Conservation (phyloP, 805 yeast species). For the Sugiyamaella qingdaonensis region DNA sequence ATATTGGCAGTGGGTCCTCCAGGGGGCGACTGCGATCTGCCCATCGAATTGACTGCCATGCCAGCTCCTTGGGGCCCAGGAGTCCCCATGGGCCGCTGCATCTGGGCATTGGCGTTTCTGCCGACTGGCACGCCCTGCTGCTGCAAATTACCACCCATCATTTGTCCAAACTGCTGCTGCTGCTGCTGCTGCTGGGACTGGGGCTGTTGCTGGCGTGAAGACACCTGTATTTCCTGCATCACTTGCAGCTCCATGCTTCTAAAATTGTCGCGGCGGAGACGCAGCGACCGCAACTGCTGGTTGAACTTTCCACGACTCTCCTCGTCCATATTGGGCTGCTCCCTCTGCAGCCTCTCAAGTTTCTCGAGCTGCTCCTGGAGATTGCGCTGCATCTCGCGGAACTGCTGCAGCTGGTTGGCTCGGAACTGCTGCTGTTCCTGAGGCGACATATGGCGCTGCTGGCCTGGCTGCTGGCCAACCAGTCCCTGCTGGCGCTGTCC, state of each 20-base stretch:
- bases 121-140: neutral
- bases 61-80: conserved; percentile 1
- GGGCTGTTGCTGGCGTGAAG: conserved; percentile 15
- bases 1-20: neutral
- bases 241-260: conserved; percentile 20
- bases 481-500: conserved; percentile 7
- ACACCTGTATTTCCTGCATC: conserved; percentile 20
- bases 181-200: conserved; percentile 16
- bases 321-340: conserved; percentile 19
- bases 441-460: conserved; percentile 23
- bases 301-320: conserved; percentile 15
- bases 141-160: neutral
- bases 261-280: conserved; percentile 22
- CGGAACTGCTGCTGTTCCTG: conserved; percentile 22
- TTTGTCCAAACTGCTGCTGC: conserved; percentile 2
- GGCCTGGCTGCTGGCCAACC: conserved; percentile 16
- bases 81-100: neutral
- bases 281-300: conserved; percentile 21
- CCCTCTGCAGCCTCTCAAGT: conserved; percentile 17
- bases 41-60: neutral
- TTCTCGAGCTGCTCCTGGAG: conserved; percentile 19
- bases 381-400: conserved; percentile 16
- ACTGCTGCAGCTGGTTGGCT: conserved; percentile 20
- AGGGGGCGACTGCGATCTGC: neutral
- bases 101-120: neutral